Conservation (phyloP, 345 rosid species). For the Brassica rapa region DNA sequence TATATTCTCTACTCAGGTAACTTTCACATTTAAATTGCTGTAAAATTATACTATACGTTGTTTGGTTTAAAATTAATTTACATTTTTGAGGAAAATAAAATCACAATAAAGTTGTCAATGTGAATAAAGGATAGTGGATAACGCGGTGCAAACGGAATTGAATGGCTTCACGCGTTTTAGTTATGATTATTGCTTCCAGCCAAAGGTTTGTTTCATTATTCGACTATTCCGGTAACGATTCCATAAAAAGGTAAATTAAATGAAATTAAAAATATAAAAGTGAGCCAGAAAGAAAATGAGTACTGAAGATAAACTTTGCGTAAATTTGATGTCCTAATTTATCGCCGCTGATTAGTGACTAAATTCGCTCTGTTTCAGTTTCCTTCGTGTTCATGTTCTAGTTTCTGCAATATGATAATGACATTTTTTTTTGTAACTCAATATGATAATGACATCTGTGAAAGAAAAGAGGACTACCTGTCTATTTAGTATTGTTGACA, state of each 20-base stretch:
- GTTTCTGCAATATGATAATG: neutral
- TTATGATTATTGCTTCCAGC: constrained; percentile 50
- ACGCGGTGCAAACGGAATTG: constrained; percentile 28
- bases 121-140: constrained; percentile 11
- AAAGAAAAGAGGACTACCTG: no score
- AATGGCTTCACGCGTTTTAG: constrained; percentile 51
- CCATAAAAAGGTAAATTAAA: constrained; percentile 1
- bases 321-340: constrained; percentile 1
- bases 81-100: neutral
- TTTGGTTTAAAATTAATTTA: neutral
- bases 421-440: no score
- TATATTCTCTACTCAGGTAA: neutral
- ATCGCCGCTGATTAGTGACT: constrained; percentile 36
- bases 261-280: neutral
- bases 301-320: neutral
- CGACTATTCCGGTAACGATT: constrained; percentile 10
- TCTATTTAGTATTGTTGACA: no score
- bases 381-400: constrained; percentile 20
- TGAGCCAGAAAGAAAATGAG: neutral
- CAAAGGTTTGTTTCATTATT: constrained; percentile 40
- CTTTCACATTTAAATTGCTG: neutral
- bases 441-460: no score
- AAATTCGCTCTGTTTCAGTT: neutral
- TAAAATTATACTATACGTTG: neutral
- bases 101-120: neutral